Percentiles rank a stretch among this genome's conserved stretches.
Conservation (phyloP, 495 filamentous ascomycete genomes). For the Thozetella sp. region DNA sequence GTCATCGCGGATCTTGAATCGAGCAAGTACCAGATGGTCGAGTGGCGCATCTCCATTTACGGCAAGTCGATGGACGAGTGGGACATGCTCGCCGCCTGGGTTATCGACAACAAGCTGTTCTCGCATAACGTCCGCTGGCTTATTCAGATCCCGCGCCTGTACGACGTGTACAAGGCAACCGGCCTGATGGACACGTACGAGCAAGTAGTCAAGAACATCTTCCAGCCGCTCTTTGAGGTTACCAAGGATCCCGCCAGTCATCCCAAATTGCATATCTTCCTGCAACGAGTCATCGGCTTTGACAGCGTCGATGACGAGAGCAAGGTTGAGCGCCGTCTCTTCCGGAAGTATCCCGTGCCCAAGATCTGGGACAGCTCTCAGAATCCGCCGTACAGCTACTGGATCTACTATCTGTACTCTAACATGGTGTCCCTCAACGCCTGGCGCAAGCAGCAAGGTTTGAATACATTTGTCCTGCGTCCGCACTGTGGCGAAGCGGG, state of each 20-base stretch:
- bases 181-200: slow-evolving; percentile 87
- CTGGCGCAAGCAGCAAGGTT: slow-evolving; percentile 87
- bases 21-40: slow-evolving; percentile 99
- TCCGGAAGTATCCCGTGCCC: slow-evolving; percentile 90
- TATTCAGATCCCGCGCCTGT: slow-evolving; percentile 91
- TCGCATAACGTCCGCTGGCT: slow-evolving; percentile 98
- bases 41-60: slow-evolving; percentile 98
- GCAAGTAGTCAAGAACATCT: slow-evolving; percentile 88
- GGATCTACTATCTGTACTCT: slow-evolving; percentile 96
- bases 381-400: slow-evolving; percentile 98
- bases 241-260: slow-evolving; percentile 85
- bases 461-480: slow-evolving; percentile 92
- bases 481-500: slow-evolving; percentile 97
- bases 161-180: slow-evolving; percentile 91
- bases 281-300: slow-evolving; percentile 94
- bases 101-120: slow-evolving; percentile 98
- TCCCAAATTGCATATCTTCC: slow-evolving; percentile 90
- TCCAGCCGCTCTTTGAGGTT: slow-evolving; percentile 92
- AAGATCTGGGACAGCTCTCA: slow-evolving; percentile 86
- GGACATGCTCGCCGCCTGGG: slow-evolving; percentile 98
- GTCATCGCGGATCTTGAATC: slow-evolving; percentile 97
- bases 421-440: slow-evolving; percentile 92
- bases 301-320: slow-evolving; percentile 99
- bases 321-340: slow-evolving; percentile 89
- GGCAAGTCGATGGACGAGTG: slow-evolving; percentile 90